phyloP scores from a whole-genome alignment of 805 yeast species.

The Saccharomycodes ludwigii region DNA sequence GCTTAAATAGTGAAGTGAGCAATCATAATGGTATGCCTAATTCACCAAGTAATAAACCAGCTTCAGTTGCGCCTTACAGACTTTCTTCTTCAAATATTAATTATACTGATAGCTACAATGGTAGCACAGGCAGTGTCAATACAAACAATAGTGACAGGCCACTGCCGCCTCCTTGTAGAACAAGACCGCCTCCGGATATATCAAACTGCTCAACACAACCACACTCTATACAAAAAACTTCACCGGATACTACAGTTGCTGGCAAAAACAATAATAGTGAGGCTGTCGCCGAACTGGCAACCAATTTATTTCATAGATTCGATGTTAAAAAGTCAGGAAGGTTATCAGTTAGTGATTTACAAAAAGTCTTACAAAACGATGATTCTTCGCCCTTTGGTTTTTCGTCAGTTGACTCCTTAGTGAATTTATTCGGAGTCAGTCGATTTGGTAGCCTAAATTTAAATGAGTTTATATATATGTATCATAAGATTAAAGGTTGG shows the following conservation, averaged over 20 bases:
- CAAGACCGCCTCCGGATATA: no score
- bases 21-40: conserved; percentile 1
- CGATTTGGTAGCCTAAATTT: conserved; percentile 23
- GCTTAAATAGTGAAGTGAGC: background rate
- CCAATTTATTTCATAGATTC: conserved; percentile 20
- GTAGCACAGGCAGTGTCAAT: conserved; percentile 1
- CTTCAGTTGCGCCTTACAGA: conserved; percentile 1
- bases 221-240: no score
- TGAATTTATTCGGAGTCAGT: conserved; percentile 24
- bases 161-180: no score
- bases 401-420: conserved; percentile 24
- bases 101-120: no score
- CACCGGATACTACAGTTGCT: no score
- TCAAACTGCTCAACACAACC: no score
- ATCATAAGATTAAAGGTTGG: conserved; percentile 24
- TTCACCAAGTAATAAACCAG: conserved; percentile 1
- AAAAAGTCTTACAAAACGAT: conserved; percentile 24
- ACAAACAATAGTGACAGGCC: background rate
- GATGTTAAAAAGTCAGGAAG: conserved; percentile 20
- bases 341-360: conserved; percentile 22
- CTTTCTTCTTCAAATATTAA: no score
- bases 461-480: conserved; percentile 22
- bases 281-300: conserved; percentile 18
- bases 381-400: conserved; percentile 21
- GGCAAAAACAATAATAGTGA: conserved; percentile 8